A percentile compares a stretch with the other conserved stretches of the same genome.
phyloP scores from a whole-genome alignment of 2,329 filamentous ascomycete species.

The Scedosporium minutisporum region DNA sequence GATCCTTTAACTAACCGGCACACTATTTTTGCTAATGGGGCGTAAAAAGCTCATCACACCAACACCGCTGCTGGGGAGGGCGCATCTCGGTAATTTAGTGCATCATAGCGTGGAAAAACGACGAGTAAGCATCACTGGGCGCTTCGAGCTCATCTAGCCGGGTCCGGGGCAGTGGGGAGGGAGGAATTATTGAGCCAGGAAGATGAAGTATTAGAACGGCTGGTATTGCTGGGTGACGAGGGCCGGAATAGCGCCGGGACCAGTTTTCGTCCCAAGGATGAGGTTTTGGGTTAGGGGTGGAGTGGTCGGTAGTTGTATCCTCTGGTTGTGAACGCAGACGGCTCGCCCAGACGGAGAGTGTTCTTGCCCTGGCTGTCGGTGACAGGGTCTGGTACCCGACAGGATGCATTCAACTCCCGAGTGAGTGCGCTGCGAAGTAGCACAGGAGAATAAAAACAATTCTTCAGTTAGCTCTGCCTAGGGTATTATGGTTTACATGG shows the following conservation, averaged over 20 bases:
- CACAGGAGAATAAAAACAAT: not conserved
- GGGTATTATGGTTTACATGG: too few species aligned
- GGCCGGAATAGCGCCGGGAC: not conserved
- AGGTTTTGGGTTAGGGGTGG: not conserved
- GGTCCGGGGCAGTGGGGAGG: too few species aligned
- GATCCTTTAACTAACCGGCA: not conserved
- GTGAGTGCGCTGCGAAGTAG: not conserved
- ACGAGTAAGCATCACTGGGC: too few species aligned
- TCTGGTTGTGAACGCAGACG: not conserved
- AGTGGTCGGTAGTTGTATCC: not conserved
- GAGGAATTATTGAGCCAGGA: too few species aligned
- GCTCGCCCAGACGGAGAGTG: not conserved
- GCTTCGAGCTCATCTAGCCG: too few species aligned
- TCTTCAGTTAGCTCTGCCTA: not conserved
- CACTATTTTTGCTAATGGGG: not conserved
- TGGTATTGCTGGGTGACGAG: not conserved
- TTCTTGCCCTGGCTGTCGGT: not conserved
- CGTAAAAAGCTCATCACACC: not conserved
- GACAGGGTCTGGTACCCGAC: not conserved
- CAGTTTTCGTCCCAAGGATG: not conserved
- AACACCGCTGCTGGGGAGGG: not conserved
- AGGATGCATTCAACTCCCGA: not conserved
- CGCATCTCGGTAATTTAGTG: not conserved
- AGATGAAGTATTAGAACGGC: too few species aligned
- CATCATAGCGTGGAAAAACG: not conserved